These are phyloP conservation scores for Solanum appendiculatum DNA, from an alignment of 257 asterid species.

Conservation along the genomic window DNA sequence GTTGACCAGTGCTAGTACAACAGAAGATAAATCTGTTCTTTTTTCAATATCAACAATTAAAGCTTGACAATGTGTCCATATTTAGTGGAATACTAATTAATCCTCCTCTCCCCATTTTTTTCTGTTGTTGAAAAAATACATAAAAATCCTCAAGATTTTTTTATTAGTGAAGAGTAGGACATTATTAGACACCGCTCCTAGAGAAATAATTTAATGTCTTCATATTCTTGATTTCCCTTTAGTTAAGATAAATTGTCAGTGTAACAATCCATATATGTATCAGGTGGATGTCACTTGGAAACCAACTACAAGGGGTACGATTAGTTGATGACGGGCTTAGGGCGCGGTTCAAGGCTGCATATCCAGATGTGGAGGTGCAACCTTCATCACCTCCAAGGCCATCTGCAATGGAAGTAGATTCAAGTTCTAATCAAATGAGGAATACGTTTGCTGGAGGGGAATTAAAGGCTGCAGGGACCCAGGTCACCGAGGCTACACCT, in stretches of 20 bases:
- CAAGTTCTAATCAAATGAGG: conserved; percentile 27
- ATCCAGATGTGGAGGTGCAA: conserved; percentile 92
- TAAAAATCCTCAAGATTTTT: neutral
- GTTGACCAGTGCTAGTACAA: neutral
- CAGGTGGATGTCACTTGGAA: conserved; percentile 96
- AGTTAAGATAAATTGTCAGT: neutral
- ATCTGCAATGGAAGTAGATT: conserved; percentile 65
- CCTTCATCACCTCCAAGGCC: conserved; percentile 89
- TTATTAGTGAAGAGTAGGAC: neutral
- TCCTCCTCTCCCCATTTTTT: neutral
- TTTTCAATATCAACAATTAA: neutral
- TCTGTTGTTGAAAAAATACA: neutral
- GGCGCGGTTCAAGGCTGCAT: conserved; percentile 96
- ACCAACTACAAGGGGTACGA: conserved; percentile 84
- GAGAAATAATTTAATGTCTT: neutral
- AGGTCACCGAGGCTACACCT: conserved; percentile 17
- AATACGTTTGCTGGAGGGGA: conserved; percentile 30
- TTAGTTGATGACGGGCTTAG: conserved; percentile 88
- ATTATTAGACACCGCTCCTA: neutral
- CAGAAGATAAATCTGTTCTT: neutral
- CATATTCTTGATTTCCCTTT: neutral
- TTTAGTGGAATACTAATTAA: neutral
- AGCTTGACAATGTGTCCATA: neutral
- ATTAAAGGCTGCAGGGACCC: conserved; percentile 18
- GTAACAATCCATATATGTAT: neutral